Conservation (phyloP, 208 protist species). For the Leishmania tropica region DNA sequence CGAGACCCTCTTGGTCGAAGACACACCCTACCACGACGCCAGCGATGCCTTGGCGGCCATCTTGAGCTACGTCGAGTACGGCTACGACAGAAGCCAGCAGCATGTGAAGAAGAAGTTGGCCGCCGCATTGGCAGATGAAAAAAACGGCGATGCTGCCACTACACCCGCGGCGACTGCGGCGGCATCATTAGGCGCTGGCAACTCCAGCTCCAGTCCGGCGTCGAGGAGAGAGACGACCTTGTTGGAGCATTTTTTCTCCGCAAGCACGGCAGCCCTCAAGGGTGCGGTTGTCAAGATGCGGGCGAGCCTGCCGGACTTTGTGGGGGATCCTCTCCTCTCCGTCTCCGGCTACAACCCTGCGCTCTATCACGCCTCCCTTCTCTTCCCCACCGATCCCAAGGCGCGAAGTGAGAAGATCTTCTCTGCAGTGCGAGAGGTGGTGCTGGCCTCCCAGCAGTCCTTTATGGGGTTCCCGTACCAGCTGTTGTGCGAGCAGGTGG, state of each 20-base stretch:
- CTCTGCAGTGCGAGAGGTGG: conserved; percentile 50
- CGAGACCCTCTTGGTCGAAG: conserved; percentile 57
- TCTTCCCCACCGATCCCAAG: conserved; percentile 40
- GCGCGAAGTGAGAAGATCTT: conserved; percentile 43
- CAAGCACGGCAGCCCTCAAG: conserved; percentile 28
- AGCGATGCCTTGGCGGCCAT: conserved; percentile 51
- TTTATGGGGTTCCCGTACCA: conserved; percentile 74
- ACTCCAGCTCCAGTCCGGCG: neutral
- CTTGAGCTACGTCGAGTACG: conserved; percentile 56
- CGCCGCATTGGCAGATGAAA: conserved; percentile 16
- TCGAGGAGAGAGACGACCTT: conserved; percentile 13
- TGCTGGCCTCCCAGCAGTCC: conserved; percentile 67
- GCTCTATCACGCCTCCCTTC: conserved; percentile 20
- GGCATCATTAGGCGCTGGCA: neutral
- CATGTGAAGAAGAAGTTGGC: conserved; percentile 23
- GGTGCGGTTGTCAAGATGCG: conserved; percentile 31
- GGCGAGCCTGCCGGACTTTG: conserved; percentile 36
- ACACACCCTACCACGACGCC: conserved; percentile 32
- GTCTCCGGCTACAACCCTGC: conserved; percentile 26
- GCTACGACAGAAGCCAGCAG: conserved; percentile 38
- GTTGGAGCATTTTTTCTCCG: conserved; percentile 33
- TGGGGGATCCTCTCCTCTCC: conserved; percentile 37
- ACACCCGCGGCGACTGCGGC: neutral
- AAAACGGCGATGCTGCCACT: neutral
- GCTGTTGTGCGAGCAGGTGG: conserved; percentile 65